These are phyloP conservation scores for Pythium diclinum DNA, from an alignment of 352 stramenopile species.

Conservation along the genomic window DNA sequence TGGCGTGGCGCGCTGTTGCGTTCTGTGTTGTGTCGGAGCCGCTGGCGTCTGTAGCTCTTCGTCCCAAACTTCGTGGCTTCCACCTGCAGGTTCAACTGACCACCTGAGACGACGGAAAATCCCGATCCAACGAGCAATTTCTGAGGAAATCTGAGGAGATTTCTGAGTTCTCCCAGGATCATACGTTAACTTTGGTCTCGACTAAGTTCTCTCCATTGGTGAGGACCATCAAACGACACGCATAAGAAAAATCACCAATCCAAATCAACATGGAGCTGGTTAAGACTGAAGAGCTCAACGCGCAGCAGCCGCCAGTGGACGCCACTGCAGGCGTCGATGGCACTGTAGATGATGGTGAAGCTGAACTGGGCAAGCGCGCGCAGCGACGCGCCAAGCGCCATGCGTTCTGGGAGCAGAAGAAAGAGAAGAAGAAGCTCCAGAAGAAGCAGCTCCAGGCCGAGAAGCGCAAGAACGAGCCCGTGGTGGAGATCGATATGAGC, in stretches of 20 bases:
- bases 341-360: constrained; percentile 9
- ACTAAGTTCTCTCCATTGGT: constrained; percentile 10
- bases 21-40: background rate
- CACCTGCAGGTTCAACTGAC: constrained; percentile 23
- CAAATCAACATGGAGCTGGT: constrained; percentile 1
- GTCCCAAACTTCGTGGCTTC: background rate
- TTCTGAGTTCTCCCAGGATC: background rate
- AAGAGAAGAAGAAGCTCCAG: constrained; percentile 84
- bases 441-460: constrained; percentile 37
- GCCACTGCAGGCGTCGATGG: background rate
- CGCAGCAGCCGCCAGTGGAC: constrained; percentile 1
- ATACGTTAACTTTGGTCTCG: background rate
- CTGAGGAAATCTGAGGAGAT: constrained; percentile 2
- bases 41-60: background rate
- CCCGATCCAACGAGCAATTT: background rate
- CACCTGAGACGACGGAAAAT: constrained; percentile 7
- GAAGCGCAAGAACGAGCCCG: constrained; percentile 35
- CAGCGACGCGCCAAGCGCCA: constrained; percentile 60
- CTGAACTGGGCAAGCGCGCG: constrained; percentile 44
- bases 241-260: background rate
- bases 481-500: constrained; percentile 77
- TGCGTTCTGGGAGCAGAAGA: constrained; percentile 72
- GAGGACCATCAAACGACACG: constrained; percentile 18
- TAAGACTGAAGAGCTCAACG: background rate
- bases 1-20: background rate